phyloP scores from a whole-genome alignment of 768 basidiomycete species.

The Porpolomopsis calyptriformis region DNA sequence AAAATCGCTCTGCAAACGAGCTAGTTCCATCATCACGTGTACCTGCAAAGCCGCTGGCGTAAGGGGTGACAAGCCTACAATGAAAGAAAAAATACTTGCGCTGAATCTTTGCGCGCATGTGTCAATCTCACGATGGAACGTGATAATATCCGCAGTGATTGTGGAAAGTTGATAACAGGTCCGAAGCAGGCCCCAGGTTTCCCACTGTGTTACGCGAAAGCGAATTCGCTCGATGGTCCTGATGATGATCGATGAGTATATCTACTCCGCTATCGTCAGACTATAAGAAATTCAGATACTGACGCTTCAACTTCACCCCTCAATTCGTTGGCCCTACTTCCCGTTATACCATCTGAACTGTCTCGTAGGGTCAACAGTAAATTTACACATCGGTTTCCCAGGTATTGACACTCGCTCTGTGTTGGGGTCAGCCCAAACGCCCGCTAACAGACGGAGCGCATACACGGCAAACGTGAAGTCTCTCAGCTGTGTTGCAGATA shows the following conservation, averaged over 20 bases:
- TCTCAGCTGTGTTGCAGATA: constrained; percentile 21
- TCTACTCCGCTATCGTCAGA: too few species aligned
- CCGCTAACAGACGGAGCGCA: constrained; percentile 3
- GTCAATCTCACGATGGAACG: constrained; percentile 29
- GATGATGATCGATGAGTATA: neutral
- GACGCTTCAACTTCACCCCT: constrained; percentile 28
- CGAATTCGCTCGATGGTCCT: constrained; percentile 15
- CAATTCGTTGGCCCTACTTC: constrained; percentile 18
- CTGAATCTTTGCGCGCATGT: constrained; percentile 25
- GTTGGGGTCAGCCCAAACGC: neutral
- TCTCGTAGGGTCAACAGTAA: constrained; percentile 27
- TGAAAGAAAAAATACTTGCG: constrained; percentile 17
- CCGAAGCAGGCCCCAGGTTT: constrained; percentile 23
- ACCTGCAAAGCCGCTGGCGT: constrained; percentile 14
- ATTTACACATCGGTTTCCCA: constrained; percentile 23
- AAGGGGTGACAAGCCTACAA: constrained; percentile 1
- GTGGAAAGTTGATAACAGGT: constrained; percentile 29
- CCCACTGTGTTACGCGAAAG: constrained; percentile 27
- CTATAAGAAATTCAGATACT: constrained; percentile 7
- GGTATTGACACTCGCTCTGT: constrained; percentile 29
- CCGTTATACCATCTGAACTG: constrained; percentile 22
- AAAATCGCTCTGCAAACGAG: constrained; percentile 18
- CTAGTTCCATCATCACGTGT: constrained; percentile 20
- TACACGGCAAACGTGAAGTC: constrained; percentile 31
- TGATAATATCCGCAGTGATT: constrained; percentile 31